Evolutionary conservation across 176 grass and related monocot genomes (phyloP), one percentile per base, ranked within the genome.

Genomic region (Carex scoparia): DNA sequence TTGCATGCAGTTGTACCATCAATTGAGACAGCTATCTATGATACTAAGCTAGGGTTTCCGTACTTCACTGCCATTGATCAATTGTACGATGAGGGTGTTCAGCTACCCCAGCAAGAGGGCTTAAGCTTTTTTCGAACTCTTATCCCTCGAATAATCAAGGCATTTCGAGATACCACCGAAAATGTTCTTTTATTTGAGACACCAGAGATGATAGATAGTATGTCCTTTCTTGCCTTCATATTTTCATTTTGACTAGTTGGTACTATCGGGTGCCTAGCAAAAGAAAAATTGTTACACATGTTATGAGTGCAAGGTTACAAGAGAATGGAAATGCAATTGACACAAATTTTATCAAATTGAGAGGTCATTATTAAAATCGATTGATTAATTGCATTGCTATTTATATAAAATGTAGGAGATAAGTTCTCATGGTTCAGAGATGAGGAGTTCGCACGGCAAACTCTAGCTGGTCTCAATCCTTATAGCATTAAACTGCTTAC

Each of bases 61-160:
- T 86, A 90, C 86, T 98, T 98, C 86, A 89, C 92, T 1, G 89
- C 92, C 84, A 98, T 98, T 28, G 95, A 98, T 79, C 67, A 48
- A 18, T 87, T 98, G 73, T 94, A 67, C 71, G 86, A 89, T 46
- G 89, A 87, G 67, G 95, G 95, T 84, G 48, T 97, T 67, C 16
- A 13, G 18, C 84, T 97, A 6, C 92, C 92, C 1, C 1, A 71
- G 33, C 40, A 86, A 42, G 46, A 54, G 1, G 61, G 33, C 0
- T 23, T 77, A 7, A 67, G 53, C 57, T 10, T 35, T 58, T 83
- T 94, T 73, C 76, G 79, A 14, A 44, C 49, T 79, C 0, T 93
- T 70, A 69, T 94, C 11, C 92, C 95, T 0, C 81, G 95, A 40
- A 35, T 94, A 16, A 42, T 94, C 88, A 89, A 89, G 88, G 7